Base-by-base conservation (phyloP, 192 early-diverging fungal genomes). In the Coemansia javaensis region DNA sequence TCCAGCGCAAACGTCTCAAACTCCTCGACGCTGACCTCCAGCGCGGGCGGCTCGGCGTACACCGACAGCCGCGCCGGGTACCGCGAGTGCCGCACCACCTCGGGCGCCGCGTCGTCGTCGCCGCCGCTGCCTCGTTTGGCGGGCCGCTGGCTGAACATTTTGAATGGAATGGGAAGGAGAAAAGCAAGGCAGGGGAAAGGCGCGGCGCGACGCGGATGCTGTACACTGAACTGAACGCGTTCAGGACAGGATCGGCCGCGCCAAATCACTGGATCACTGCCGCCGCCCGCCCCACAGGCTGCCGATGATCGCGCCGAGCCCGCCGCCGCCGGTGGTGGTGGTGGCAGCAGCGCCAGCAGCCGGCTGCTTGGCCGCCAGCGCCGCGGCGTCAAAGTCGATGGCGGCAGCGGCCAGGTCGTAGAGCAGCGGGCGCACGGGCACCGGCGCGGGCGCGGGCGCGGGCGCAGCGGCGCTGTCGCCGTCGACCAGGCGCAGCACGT, bases 1-100 rank as follows among this genome's bases (percentile, higher is more conserved):
- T 79, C 68, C 40, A 75, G 56, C 17, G 77, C 77, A 55, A 66
- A 72, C 39, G 59, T 33, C 52, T 77, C 75, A 44, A 77, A 62
- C 52, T 77, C 69, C 25, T 77, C 75, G 35, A 73, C 59, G 45
- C 64, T 77, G 44, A 73, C 64, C 20, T 75, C 72, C 16, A 68
- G 48, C 38, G 63, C 65, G 4, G 72, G 72, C 46, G 72, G 49
- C 1, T 59, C 41, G 13, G 27, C 25, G 36, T 75, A 75, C 44
- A 75, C 36, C 5, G 58, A 36, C 16, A 75, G 61, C 10, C 72
- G 72, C 24, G 54, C 11, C 42, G 72, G 60, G 46, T 68, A 68
- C 30, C 65, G 59, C 47, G 70, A 74, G 33, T 57, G 70, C 32
- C 63, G 58, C 33, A 74, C 64, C 13, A 74, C 63, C 50, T 74